Evolutionary conservation across 2,329 filamentous ascomycete genomes (phyloP).

Genomic region (Pochonia chlamydosporia): DNA sequence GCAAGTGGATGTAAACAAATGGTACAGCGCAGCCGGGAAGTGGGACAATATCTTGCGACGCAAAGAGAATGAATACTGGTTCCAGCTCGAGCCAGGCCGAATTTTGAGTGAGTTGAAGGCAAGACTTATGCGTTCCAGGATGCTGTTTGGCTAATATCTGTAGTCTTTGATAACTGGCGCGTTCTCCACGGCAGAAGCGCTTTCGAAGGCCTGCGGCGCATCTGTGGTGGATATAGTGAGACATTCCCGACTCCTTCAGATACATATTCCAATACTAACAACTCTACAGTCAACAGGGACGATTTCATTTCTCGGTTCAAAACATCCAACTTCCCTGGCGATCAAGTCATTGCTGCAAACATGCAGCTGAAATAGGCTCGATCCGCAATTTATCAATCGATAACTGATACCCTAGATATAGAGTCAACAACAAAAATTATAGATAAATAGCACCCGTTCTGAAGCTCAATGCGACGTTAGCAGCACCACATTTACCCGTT

Average conservation of each 20-base stretch:
- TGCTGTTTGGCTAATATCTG: not conserved
- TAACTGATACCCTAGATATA: not conserved
- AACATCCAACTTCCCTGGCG: slow-evolving; percentile 58
- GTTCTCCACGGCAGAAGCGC: slow-evolving; percentile 80
- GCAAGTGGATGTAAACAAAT: slow-evolving; percentile 44
- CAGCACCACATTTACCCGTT: not conserved
- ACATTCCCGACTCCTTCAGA: not conserved
- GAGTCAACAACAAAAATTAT: too few species aligned
- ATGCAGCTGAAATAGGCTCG: slow-evolving; percentile 19
- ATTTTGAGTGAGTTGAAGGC: slow-evolving; percentile 57
- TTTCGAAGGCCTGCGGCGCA: slow-evolving; percentile 78
- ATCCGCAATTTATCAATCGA: not conserved
- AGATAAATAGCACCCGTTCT: too few species aligned
- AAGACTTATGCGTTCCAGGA: not conserved
- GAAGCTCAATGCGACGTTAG: too few species aligned
- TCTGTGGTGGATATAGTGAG: slow-evolving; percentile 89
- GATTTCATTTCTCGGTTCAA: slow-evolving; percentile 75
- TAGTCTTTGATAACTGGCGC: slow-evolving; percentile 95
- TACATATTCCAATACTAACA: not conserved
- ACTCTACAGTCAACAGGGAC: slow-evolving; percentile 62
- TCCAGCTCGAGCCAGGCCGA: slow-evolving; percentile 72
- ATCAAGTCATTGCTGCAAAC: slow-evolving; percentile 35
- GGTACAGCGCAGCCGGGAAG: slow-evolving; percentile 75
- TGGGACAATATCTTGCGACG: slow-evolving; percentile 67
- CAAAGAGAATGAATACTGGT: slow-evolving; percentile 65